Percentiles rank a stretch among this genome's conserved stretches.
Conservation (phyloP, 768 basidiomycete genomes). For the Macrolepiota albuminosa region DNA sequence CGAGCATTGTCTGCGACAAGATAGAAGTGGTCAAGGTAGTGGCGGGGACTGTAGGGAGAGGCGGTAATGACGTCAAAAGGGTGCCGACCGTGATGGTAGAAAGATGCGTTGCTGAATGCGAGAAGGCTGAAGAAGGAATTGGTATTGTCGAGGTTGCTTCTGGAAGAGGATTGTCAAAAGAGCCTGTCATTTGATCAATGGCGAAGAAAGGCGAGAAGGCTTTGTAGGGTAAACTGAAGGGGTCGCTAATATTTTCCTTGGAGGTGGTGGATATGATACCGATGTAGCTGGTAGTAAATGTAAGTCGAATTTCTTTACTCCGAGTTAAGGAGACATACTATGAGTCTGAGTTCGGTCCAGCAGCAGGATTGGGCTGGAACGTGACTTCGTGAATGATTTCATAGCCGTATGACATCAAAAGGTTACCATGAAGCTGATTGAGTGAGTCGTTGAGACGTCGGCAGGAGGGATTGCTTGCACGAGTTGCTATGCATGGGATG, state of each 20-base stretch:
- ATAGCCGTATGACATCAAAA: background rate
- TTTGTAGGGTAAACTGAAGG: conserved; percentile 24
- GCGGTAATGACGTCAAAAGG: conserved; percentile 20
- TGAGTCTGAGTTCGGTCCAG: conserved; percentile 48
- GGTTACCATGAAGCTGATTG: conserved; percentile 55
- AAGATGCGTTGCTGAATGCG: conserved; percentile 25
- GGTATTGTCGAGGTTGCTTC: conserved; percentile 43
- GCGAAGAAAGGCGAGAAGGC: conserved; percentile 56
- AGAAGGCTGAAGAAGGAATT: conserved; percentile 31
- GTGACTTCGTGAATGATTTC: background rate
- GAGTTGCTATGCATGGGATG: conserved; percentile 35
- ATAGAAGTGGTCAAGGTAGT: conserved; percentile 6
- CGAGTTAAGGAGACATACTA: conserved; percentile 40
- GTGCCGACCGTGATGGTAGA: conserved; percentile 37
- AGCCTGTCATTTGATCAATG: conserved; percentile 56
- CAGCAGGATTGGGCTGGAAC: conserved; percentile 47
- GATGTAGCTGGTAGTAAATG: conserved; percentile 46
- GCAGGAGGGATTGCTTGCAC: conserved; percentile 54
- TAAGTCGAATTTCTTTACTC: background rate
- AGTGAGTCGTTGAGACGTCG: conserved; percentile 42
- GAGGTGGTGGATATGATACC: conserved; percentile 42
- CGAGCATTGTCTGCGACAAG: conserved; percentile 14
- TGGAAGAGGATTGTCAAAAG: conserved; percentile 43
- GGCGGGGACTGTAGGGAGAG: conserved; percentile 8
- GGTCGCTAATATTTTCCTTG: conserved; percentile 22